Percentiles rank a stretch among this genome's conserved stretches.
Evolutionary conservation across 2,329 filamentous ascomycete genomes (phyloP).

Genomic region (Cyclaneusma minus): DNA sequence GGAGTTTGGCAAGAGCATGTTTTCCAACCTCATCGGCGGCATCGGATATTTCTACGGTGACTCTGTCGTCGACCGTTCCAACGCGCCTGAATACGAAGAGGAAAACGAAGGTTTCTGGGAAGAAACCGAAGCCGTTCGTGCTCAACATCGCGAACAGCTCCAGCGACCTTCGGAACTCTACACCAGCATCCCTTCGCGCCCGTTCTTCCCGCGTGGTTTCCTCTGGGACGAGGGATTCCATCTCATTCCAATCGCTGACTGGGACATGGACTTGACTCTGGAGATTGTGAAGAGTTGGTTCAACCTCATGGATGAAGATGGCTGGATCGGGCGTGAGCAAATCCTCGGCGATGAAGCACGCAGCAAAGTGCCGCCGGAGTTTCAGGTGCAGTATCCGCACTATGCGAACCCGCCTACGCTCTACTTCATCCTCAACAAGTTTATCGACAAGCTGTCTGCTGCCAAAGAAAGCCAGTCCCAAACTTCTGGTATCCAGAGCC

Average conservation of each 20-base stretch:
- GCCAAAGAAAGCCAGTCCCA: conserved; percentile 26
- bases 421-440: conserved; percentile 73
- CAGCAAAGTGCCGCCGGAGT: conserved; percentile 86
- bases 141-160: conserved; percentile 47
- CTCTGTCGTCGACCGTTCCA: conserved; percentile 76
- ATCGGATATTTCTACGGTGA: conserved; percentile 92
- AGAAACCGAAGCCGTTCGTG: conserved; percentile 67
- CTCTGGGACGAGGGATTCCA: conserved; percentile 98
- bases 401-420: conserved; percentile 95
- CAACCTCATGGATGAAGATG: conserved; percentile 87
- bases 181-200: conserved; percentile 77
- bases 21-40: conserved; percentile 86
- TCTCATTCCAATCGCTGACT: conserved; percentile 77
- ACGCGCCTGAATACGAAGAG: conserved; percentile 87
- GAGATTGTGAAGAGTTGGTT: conserved; percentile 95
- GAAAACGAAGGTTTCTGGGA: conserved; percentile 94
- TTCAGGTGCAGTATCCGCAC: conserved; percentile 90
- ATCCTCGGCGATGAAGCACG: conserved; percentile 84
- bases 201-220: conserved; percentile 94
- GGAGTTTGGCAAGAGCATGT: conserved; percentile 73
- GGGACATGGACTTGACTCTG: conserved; percentile 76
- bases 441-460: conserved; percentile 60
- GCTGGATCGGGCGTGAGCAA: conserved; percentile 94
- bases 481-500: conserved; percentile 37
- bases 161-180: conserved; percentile 83